Evolutionary conservation across 352 stramenopile genomes (phyloP), one percentile per base, ranked within the genome.

Genomic region (Pythium monospermum): DNA sequence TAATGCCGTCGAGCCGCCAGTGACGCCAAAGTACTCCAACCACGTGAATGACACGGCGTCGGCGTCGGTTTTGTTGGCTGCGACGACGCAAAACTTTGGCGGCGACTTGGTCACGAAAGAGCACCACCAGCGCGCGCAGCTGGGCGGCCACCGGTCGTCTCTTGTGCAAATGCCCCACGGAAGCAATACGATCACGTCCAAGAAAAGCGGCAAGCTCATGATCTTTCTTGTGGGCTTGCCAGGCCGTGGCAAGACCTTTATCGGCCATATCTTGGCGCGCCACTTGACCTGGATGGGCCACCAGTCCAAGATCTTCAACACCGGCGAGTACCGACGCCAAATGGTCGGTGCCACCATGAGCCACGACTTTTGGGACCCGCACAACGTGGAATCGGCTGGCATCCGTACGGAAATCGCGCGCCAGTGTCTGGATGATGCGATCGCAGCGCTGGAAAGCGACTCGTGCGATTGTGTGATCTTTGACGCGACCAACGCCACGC

Each of bases 251-350:
- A 93, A 93, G 61, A 93, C 82, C 18, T 91, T 90, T 49, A 89
- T 93, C 38, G 82, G 78, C 1, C 77, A 93, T 61, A 88, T 89
- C 49, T 54, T 93, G 10, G 74, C 79, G 23, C 73, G 82, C 18
- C 77, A 93, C 56, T 66, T 93, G 64, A 91, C 79, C 18, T 93
- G 82, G 82, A 91, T 93, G 79, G 82, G 82, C 15, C 78, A 93
- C 55, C 69, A 87, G 39, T 85, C 78, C 11, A 77, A 82, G 26
- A 77, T 88, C 44, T 91, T 90, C 66, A 93, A 87, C 66, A 85
- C 77, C 42, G 80, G 82, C 27, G 80, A 93, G 51, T 93, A 93
- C 53, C 82, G 82, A 21, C 79, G 82, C 22, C 68, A 65, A 21
- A 58, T 90, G 7, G 58, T 93, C 0, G 79, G 79, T 8, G 72